Conservation (phyloP, 352 stramenopile species). For the Peronospora farinosa region DNA sequence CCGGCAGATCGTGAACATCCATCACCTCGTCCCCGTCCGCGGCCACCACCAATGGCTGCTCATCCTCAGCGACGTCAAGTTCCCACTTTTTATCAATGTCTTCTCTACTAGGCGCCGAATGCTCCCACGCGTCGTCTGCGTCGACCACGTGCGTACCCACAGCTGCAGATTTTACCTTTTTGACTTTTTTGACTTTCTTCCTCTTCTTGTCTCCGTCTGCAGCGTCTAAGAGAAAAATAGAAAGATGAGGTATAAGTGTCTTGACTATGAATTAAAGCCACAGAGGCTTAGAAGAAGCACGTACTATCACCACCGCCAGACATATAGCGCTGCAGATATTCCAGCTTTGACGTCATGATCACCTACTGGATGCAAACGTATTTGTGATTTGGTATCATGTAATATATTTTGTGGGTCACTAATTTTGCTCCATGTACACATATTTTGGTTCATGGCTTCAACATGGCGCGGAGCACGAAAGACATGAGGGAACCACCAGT, state of each 20-base stretch:
- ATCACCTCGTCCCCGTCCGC: conserved; percentile 42
- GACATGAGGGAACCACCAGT: conserved; percentile 68
- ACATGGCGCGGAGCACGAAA: conserved; percentile 67
- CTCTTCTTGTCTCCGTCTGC: conserved; percentile 46
- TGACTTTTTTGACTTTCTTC: conserved; percentile 53
- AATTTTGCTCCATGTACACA: not conserved
- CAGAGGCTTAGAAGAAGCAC: not conserved
- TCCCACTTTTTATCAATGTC: conserved; percentile 61
- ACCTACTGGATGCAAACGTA: not conserved
- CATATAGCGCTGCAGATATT: conserved; percentile 79
- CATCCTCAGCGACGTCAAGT: conserved; percentile 44
- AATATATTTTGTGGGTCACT: not conserved
- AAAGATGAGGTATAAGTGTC: not conserved
- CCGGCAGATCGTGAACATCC: conserved; percentile 57
- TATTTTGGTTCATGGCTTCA: conserved; percentile 44
- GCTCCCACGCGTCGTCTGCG: conserved; percentile 49
- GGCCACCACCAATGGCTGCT: conserved; percentile 32
- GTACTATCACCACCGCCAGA: conserved; percentile 28
- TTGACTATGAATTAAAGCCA: not conserved
- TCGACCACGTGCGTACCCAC: conserved; percentile 47
- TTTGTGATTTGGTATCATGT: not conserved
- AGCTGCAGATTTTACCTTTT: conserved; percentile 29
- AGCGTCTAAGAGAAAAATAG: conserved; percentile 9
- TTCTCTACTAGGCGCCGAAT: conserved; percentile 37
- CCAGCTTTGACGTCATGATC: conserved; percentile 59